phyloP scores from a whole-genome alignment of 2,329 filamentous ascomycete species.

The Aspergillus fumigatiaffinis region DNA sequence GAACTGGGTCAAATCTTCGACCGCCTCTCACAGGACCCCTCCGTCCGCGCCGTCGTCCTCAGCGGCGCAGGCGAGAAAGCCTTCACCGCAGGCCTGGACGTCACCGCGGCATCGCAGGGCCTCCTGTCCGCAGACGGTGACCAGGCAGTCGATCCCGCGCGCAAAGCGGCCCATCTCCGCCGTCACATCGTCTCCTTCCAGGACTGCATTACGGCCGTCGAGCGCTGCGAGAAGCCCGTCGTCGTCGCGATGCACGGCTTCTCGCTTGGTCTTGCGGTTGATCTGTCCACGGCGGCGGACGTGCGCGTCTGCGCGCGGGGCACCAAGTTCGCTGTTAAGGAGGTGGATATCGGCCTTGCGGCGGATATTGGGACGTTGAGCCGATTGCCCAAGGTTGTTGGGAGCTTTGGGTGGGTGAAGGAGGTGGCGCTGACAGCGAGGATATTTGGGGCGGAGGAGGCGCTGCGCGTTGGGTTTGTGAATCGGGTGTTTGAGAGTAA shows the following conservation, averaged over 20 bases:
- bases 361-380: conserved; percentile 47
- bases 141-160: conserved; percentile 54
- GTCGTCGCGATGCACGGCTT: conserved; percentile 78
- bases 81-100: conserved; percentile 83
- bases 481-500: conserved; percentile 48
- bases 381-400: conserved; percentile 46
- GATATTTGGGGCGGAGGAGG: conserved; percentile 44
- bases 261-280: conserved; percentile 72
- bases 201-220: conserved; percentile 67
- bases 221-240: conserved; percentile 88
- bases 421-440: conserved; percentile 45
- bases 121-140: conserved; percentile 39
- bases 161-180: conserved; percentile 60
- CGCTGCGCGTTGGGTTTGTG: conserved; percentile 42
- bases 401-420: conserved; percentile 46
- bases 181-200: conserved; percentile 77
- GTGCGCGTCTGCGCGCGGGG: conserved; percentile 38
- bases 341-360: conserved; percentile 48
- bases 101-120: conserved; percentile 62
- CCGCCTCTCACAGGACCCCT: conserved; percentile 65
- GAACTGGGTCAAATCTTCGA: conserved; percentile 72
- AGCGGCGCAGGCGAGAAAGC: conserved; percentile 77
- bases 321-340: conserved; percentile 43
- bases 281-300: conserved; percentile 48
- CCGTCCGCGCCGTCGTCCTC: conserved; percentile 72